phyloP scores from a whole-genome alignment of 257 asterid species.

The Gentiana straminea region DNA sequence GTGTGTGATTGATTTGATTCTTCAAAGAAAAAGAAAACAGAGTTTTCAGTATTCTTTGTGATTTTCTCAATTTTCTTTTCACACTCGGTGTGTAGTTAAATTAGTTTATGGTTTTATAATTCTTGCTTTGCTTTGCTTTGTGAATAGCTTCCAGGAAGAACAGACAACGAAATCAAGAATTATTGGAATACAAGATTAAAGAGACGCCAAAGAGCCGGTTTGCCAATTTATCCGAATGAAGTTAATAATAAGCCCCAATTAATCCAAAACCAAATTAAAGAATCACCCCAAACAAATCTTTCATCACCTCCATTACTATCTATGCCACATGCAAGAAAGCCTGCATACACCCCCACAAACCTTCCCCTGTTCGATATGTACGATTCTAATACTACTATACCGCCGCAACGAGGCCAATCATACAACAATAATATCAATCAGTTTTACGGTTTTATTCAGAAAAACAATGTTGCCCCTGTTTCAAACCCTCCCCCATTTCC shows the following conservation, averaged over 20 bases:
- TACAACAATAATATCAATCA: constrained; percentile 4
- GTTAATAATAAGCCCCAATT: constrained; percentile 5
- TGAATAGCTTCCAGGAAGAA: constrained; percentile 58
- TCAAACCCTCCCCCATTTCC: constrained; percentile 7
- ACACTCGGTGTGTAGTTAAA: not conserved
- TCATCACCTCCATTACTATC: constrained; percentile 18
- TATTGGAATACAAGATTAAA: constrained; percentile 67
- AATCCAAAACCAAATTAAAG: constrained; percentile 3
- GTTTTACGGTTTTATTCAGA: constrained; percentile 17
- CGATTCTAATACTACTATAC: constrained; percentile 10
- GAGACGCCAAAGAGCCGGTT: constrained; percentile 53
- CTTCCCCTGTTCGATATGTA: constrained; percentile 15
- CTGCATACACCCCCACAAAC: constrained; percentile 7
- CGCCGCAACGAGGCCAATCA: not conserved
- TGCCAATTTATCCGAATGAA: constrained; percentile 55
- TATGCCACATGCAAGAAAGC: constrained; percentile 12
- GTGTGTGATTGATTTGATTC: not conserved
- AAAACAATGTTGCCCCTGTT: constrained; percentile 21
- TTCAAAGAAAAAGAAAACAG: too few relatives aligned
- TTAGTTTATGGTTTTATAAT: not conserved
- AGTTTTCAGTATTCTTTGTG: not conserved
- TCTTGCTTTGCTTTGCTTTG: not conserved
- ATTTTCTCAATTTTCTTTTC: not conserved
- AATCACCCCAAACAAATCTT: not conserved
- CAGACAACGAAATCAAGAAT: constrained; percentile 10